Base-by-base conservation (phyloP, 495 filamentous ascomycete genomes). In the Hyaloscypha variabilis region DNA sequence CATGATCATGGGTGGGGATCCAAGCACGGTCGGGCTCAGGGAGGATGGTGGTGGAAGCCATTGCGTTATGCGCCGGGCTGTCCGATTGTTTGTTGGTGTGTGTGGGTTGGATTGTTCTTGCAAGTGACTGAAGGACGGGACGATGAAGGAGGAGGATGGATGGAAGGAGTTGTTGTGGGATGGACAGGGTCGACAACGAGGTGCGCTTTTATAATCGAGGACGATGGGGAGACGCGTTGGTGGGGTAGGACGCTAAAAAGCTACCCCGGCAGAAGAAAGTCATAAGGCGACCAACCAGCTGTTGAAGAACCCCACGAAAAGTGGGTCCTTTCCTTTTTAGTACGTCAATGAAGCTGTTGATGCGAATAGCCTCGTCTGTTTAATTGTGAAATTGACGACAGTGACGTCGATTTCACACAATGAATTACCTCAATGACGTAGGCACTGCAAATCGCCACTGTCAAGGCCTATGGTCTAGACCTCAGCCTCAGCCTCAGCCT, bases 21-120 rank as follows among this genome's bases (percentile, higher is more conserved):
- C 59, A 62, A 25, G 59, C 29, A 26, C 59, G 59, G 30, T 62
- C 59, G 30, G 46, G 59, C 11, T 39, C 59, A 8, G 30, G 25
- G 6, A 1, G 29, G 30, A 59, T 59, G 21, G 34, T 28, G 36
- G 19, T 25, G 19, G 57, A 34, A 39, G 57, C 57, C 57, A 59
- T 59, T 46, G 30, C 34, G 55, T 39, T 24, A 19, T 39, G 3
- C 4, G 8, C n/a, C 4, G 26, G 5, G 8, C 10, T 54, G 25
- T 24, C 8, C 8, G 51, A 54, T 54, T 54, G 51, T 17, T 46
- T 46, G 39, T 17, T 8, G 39, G 39, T 46, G 39, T 46, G 39
- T 34, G 31, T 34, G 31, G 31, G 31, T 34, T 34, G 31, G 39
- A 46, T 46, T 46, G 17, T 46, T 10, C 31, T 13, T 46, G 39